These are phyloP conservation scores for Smallanthus sonchifolius DNA, from an alignment of 129 eudicot species.

Conservation along the genomic window DNA sequence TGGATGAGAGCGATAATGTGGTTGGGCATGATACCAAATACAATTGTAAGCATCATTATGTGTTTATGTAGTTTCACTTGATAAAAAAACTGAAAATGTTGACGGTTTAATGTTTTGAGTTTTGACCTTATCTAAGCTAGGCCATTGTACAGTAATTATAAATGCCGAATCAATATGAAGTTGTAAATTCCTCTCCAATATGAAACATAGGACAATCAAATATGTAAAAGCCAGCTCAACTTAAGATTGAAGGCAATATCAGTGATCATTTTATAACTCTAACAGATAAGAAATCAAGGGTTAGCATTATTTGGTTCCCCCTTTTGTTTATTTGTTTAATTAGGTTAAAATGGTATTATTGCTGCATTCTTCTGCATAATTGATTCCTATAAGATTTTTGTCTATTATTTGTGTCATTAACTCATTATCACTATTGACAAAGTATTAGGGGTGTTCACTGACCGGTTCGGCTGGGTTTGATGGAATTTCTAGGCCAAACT, in stretches of 20 bases:
- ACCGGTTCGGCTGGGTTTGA: not conserved
- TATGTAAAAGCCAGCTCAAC: not conserved
- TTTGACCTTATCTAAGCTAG: not conserved
- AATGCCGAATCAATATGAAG: not conserved
- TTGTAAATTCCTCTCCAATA: not conserved
- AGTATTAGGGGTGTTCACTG: not conserved
- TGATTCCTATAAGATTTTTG: not conserved
- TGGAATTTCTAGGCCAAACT: not conserved
- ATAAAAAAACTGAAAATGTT: not conserved
- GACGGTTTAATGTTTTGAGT: not conserved
- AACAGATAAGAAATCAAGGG: not conserved
- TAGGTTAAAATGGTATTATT: not conserved
- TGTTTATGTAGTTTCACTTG: not conserved
- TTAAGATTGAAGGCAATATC: not conserved
- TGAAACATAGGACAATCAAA: not conserved
- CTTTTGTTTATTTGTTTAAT: not conserved
- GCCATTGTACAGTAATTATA: not conserved
- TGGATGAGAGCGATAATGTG: conserved; percentile 76
- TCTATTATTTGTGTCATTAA: not conserved
- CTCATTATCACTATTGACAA: not conserved
- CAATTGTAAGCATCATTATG: conserved; percentile 57
- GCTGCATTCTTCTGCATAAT: not conserved
- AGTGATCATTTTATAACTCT: not conserved
- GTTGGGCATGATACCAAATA: conserved; percentile 88
- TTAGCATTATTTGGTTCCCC: not conserved